Evolutionary conservation across 2,329 filamentous ascomycete genomes (phyloP).

Genomic region (Cladosporium austrohemisphaericum): DNA sequence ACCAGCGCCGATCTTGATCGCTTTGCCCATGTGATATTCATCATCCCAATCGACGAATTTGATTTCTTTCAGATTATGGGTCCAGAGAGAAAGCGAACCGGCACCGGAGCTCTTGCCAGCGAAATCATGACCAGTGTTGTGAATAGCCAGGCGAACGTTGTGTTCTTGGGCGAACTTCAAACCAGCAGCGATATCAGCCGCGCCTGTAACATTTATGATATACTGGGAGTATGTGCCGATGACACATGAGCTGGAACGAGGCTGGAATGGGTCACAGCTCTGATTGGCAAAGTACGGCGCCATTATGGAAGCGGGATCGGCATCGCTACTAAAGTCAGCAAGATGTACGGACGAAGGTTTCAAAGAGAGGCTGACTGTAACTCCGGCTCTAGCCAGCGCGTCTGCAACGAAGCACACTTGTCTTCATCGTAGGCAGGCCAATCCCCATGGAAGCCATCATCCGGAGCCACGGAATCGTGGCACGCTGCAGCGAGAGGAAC

Average conservation of each 20-base stretch:
- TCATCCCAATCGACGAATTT: slow-evolving; percentile 42
- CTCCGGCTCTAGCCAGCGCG: slow-evolving; percentile 7
- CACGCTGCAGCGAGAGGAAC: slow-evolving; percentile 53
- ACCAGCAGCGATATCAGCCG: slow-evolving; percentile 22
- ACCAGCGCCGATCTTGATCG: slow-evolving; percentile 53
- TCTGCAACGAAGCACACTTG: neutral
- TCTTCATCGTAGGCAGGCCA: slow-evolving; percentile 4
- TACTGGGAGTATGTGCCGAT: slow-evolving; percentile 43
- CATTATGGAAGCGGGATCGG: slow-evolving; percentile 38
- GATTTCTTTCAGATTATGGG: slow-evolving; percentile 51
- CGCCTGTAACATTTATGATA: slow-evolving; percentile 27
- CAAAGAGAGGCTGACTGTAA: neutral
- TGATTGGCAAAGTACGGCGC: slow-evolving; percentile 37
- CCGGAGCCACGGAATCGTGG: slow-evolving; percentile 37
- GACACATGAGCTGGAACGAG: slow-evolving; percentile 35
- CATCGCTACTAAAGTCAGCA: slow-evolving; percentile 19
- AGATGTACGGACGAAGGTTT: neutral
- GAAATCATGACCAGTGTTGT: slow-evolving; percentile 42
- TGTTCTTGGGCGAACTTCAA: slow-evolving; percentile 43
- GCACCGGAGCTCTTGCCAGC: slow-evolving; percentile 59
- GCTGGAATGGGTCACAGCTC: slow-evolving; percentile 42
- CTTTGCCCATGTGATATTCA: slow-evolving; percentile 47
- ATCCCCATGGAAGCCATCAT: neutral
- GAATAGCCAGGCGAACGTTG: slow-evolving; percentile 50
- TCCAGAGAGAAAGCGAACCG: slow-evolving; percentile 56